phyloP scores from a whole-genome alignment of 225 moss, liverwort and hornwort species.

The Neckera pumila region DNA sequence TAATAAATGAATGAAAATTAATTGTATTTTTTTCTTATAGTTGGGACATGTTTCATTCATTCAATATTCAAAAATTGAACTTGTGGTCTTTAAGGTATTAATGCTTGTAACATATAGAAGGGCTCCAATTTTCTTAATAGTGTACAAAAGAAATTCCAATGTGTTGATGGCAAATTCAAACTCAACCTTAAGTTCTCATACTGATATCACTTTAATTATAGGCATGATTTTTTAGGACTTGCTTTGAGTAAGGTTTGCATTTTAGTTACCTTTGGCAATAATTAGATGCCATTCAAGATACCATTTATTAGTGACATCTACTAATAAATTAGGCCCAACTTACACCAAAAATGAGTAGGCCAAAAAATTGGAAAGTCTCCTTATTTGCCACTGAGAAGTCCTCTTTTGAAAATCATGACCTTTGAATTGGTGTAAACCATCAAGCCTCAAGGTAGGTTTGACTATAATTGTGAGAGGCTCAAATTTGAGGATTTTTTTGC shows the following conservation, averaged over 20 bases:
- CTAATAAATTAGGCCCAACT: fast-evolving
- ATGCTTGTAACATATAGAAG: too few relatives aligned
- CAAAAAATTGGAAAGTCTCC: not conserved
- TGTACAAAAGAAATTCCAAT: too few relatives aligned
- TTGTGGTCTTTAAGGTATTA: not conserved
- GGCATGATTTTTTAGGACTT: not conserved
- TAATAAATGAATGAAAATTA: not conserved
- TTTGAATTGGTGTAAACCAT: not conserved
- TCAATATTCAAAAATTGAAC: not conserved
- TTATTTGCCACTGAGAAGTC: not conserved
- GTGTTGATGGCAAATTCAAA: too few relatives aligned
- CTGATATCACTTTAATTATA: not conserved
- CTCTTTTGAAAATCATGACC: too few relatives aligned
- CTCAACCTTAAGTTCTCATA: not conserved
- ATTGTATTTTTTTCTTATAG: not conserved
- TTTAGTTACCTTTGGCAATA: not conserved
- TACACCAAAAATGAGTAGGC: not conserved
- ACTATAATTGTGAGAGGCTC: not conserved
- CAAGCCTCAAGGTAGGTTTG: not conserved
- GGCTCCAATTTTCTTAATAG: too few relatives aligned
- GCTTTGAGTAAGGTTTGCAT: not conserved
- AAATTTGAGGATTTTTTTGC: not conserved
- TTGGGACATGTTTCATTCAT: not conserved
- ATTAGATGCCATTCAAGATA: not conserved
- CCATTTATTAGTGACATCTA: not conserved